Evolutionary conservation across 73 alveolate species (phyloP), one percentile per base, ranked within the genome.

Genomic region (Symbiodinium pilosum): DNA sequence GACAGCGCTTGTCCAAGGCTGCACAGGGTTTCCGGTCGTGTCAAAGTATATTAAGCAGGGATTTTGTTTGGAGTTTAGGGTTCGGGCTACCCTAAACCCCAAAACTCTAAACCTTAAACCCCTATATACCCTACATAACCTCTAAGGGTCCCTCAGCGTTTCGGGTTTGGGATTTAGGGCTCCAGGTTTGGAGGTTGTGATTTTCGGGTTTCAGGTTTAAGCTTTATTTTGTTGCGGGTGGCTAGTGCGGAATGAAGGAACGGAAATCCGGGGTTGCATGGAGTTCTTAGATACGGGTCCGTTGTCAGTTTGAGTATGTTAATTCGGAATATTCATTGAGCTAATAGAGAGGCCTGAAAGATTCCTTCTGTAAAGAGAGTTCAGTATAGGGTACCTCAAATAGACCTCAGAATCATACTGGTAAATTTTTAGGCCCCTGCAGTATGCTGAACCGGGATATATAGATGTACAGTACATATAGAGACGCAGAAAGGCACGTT

Each of bases 1-100:
- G 98, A 43, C 98, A 92, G 56, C 98, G 98, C 43, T 40, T 92
- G 43, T 71, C 98, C 41, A 92, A 92, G 98, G 98, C 36, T 7
- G 21, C 34, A 3, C 32, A 38, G 52, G 52, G 44, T 9, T 1
- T 11, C 6, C 7, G 5, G 5, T 68, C 14, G 69, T 20, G 77
- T 59, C 5, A 1, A 59, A 12, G 73, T 47, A 47, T 16, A 47
- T 16, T 16, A 7, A 7, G 64, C 64, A 47, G 16, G 64, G 64
- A 16, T 47, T 47, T 16, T 16, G 69, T 52, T 52, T 52, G 11
- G 39, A 36, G 77, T 59, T 14, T 59, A 59, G 77, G 77, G 34
- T 56, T 56, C n/a, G 73, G 73, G 73, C 64, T 20, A 20, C 2
- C 12, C 14, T 1, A 52, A 5, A 5, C n/a, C 21, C 21, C 21